Conservation (phyloP, 495 filamentous ascomycete species). For the Trichoderma virens region DNA sequence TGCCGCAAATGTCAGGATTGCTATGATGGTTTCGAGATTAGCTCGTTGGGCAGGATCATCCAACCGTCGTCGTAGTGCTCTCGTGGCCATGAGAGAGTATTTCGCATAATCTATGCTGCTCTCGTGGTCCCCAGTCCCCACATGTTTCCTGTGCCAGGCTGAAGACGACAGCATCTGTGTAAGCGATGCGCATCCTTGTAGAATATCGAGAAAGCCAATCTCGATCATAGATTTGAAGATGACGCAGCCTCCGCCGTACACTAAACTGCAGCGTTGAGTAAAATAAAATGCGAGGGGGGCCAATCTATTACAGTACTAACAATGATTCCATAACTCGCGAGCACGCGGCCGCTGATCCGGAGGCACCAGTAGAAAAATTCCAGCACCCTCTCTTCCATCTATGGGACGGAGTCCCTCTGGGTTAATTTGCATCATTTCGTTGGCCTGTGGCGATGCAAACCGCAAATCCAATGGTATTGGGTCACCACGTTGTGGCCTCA, state of each 20-base stretch:
- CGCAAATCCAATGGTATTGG: not conserved
- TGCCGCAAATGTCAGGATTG: not conserved
- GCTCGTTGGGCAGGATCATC: not conserved
- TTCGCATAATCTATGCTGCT: not conserved
- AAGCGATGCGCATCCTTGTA: not conserved
- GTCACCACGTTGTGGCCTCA: not conserved
- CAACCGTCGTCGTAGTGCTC: not conserved
- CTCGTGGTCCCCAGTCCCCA: not conserved
- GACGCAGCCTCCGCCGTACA: not conserved
- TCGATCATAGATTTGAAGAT: slow-evolving; percentile 4
- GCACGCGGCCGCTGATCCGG: not conserved
- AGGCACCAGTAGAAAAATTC: not conserved
- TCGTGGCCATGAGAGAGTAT: slow-evolving; percentile 2
- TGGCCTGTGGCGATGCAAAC: not conserved
- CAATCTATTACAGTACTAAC: not conserved
- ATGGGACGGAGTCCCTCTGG: not conserved
- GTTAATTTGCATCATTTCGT: not conserved
- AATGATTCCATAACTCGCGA: not conserved
- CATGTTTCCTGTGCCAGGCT: not conserved
- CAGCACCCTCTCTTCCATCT: not conserved
- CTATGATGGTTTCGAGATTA: not conserved
- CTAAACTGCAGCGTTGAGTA: not conserved
- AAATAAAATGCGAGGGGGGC: not conserved
- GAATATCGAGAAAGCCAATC: not conserved
- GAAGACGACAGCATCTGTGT: not conserved